Base-by-base conservation (phyloP, 495 filamentous ascomycete species). In the Penicillium atrosanguineum region DNA sequence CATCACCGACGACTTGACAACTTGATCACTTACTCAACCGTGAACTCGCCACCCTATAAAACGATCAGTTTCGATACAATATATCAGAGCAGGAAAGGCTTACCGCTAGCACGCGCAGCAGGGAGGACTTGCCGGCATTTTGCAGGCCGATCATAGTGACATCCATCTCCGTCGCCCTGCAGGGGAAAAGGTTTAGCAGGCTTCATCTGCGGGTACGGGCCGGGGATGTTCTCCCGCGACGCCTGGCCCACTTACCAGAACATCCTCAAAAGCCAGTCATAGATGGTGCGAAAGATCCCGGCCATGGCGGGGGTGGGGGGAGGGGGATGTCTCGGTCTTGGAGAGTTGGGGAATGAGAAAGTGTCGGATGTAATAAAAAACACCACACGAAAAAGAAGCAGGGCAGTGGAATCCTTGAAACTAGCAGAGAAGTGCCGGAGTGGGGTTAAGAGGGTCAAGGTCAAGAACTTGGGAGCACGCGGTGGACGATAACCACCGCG, bases 61-160 rank as follows among this genome's bases (percentile, higher is more conserved):
- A 48, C 50, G 50, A 62, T 75, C 64, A 75, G 69, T 61, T 42
- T 29, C 25, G 20, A 48, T 38, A 12, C 28, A 15, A 44, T 1
- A 45, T 9, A 41, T 16, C 31, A 34, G 18, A 40, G 15, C n/a
- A 16, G 38, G 18, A 29, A 52, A 53, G 59, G 78, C 88, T 78
- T 84, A 98, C 94, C 75, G 94, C 91, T 54, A 98, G 76, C 53
- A 98, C 94, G 48, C 93, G 83, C 69, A 97, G 79, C 67, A 98
- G 72, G 31, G 93, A 97, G 44, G 94, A 97, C 75, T 98, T 98
- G 55, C 94, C 94, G 47, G 94, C 94, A 76, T 98, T 98, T 69
- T 98, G 94, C 69, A 98, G 77, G 21, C 94, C 94, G 77, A 98
- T 95, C 90, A 98, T 96, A 56, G 94, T 98, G 70, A 98, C 90